These are phyloP conservation scores for Eruca vesicaria DNA, from an alignment of 441 rosid genomes.

Conservation along the genomic window DNA sequence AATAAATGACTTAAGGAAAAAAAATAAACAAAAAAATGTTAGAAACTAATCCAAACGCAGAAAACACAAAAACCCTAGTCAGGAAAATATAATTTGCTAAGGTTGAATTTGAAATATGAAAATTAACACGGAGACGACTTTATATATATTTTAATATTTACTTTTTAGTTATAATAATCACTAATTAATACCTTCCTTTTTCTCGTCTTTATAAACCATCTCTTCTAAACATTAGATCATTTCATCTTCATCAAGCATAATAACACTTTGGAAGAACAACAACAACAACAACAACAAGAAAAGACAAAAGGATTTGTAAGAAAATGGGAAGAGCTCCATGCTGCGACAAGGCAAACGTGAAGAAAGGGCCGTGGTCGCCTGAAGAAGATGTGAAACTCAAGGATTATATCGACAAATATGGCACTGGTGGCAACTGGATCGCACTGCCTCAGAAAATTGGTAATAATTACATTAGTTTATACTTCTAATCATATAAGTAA, in stretches of 20 bases:
- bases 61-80: constrained; percentile 47
- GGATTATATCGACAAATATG: constrained; percentile 73
- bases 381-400: constrained; percentile 95
- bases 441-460: constrained; percentile 98
- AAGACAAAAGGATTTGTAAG: constrained; percentile 4
- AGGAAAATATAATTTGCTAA: constrained; percentile 20
- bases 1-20: no score
- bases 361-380: constrained; percentile 99
- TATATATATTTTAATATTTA: constrained; percentile 40
- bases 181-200: constrained; percentile 19
- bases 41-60: constrained; percentile 59
- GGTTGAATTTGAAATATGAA: constrained; percentile 37
- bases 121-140: constrained; percentile 36
- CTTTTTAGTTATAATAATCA: constrained; percentile 37
- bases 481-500: neutral
- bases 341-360: constrained; percentile 90
- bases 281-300: neutral
- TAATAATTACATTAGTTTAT: constrained; percentile 26
- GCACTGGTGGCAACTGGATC: constrained; percentile 97
- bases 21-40: constrained; percentile 22
- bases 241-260: constrained; percentile 26
- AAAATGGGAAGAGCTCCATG: constrained; percentile 98
- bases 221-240: constrained; percentile 23
- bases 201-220: constrained; percentile 29
- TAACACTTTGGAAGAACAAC: constrained; percentile 19